Evolutionary conservation across 352 stramenopile species (phyloP).

Genomic region (Phytophthora tentaculata): DNA sequence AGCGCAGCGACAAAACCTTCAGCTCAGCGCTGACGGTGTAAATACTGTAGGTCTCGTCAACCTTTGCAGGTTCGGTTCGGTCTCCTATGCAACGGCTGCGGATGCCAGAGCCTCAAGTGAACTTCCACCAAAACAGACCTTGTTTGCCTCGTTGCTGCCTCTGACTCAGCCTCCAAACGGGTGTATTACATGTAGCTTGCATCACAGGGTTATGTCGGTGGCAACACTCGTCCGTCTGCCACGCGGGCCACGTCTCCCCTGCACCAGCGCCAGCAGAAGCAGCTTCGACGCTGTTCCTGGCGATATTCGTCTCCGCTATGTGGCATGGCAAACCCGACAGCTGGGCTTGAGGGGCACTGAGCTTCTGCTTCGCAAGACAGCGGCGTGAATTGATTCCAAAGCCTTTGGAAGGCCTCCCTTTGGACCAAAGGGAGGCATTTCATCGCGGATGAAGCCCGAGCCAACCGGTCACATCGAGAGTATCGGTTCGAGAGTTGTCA

Average conservation of each 20-base stretch:
- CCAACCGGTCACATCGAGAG: neutral
- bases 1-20: too few relatives aligned
- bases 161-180: slow-evolving; percentile 6
- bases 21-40: too few relatives aligned
- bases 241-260: neutral
- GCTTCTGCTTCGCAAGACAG: neutral
- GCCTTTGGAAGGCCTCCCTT: too few relatives aligned
- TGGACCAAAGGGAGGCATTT: too few relatives aligned
- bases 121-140: slow-evolving; percentile 22
- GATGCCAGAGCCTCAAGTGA: slow-evolving; percentile 11
- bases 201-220: slow-evolving; percentile 1
- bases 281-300: neutral
- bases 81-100: neutral
- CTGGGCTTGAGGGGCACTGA: neutral
- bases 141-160: neutral
- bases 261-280: neutral
- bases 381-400: too few relatives aligned
- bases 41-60: neutral
- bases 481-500: neutral
- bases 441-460: too few relatives aligned
- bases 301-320: slow-evolving; percentile 5
- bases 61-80: slow-evolving; percentile 3
- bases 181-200: neutral
- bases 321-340: neutral
- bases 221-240: neutral